These are phyloP conservation scores for Botrytis hyacinthi DNA, from an alignment of 2,329 filamentous ascomycete species.

Conservation along the genomic window DNA sequence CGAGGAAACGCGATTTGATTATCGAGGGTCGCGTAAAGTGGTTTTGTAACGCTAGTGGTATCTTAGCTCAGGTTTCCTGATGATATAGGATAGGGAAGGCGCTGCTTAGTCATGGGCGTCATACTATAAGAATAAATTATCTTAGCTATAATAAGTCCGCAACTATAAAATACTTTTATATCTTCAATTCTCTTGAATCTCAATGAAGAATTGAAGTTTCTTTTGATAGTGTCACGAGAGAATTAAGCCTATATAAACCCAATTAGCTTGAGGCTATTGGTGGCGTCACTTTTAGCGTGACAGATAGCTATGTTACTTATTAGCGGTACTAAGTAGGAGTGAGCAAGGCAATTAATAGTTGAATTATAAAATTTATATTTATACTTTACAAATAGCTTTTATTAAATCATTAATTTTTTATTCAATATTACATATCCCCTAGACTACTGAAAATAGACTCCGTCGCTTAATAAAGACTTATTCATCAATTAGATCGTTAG, in stretches of 20 bases:
- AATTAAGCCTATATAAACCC: too few relatives aligned
- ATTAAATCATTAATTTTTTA: not conserved
- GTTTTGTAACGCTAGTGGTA: not conserved
- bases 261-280: too few relatives aligned
- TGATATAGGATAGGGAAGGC: not conserved
- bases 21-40: conserved; percentile 17
- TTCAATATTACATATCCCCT: not conserved
- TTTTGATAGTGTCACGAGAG: too few relatives aligned
- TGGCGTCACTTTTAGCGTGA: too few relatives aligned
- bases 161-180: not conserved
- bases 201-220: too few relatives aligned
- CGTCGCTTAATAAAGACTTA: too few relatives aligned
- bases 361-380: not conserved
- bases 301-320: not conserved
- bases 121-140: not conserved
- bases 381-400: not conserved
- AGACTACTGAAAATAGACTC: too few relatives aligned
- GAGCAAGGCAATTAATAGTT: not conserved
- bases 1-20: conserved; percentile 15
- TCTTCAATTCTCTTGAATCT: not conserved
- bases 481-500: too few relatives aligned
- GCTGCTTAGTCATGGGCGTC: not conserved
- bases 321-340: not conserved
- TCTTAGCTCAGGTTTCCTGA: not conserved
- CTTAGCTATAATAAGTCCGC: too few relatives aligned